These are phyloP conservation scores for Sporothrix curviconia DNA, from an alignment of 2,329 filamentous ascomycete genomes.

Conservation along the genomic window DNA sequence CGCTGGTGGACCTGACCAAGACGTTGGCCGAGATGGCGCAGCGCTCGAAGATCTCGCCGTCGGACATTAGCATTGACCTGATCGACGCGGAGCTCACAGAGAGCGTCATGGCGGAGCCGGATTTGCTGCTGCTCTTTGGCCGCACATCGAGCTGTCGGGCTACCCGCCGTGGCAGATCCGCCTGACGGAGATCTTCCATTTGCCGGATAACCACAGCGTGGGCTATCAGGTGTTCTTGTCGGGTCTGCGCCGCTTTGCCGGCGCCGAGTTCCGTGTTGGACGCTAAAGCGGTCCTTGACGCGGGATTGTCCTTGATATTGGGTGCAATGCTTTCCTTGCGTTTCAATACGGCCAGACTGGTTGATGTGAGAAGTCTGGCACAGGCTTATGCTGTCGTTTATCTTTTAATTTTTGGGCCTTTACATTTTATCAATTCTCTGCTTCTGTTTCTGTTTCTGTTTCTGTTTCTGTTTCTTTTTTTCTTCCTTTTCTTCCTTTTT, in stretches of 20 bases:
- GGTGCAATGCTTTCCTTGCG: too few relatives aligned
- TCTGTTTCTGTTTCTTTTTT: background rate
- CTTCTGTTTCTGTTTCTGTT: background rate
- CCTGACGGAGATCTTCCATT: slow-evolving; percentile 84
- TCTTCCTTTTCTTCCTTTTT: background rate
- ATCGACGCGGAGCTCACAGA: slow-evolving; percentile 81
- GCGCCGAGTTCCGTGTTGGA: slow-evolving; percentile 83
- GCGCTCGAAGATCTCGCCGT: slow-evolving; percentile 69
- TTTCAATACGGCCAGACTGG: too few relatives aligned
- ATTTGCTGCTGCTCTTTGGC: slow-evolving; percentile 80
- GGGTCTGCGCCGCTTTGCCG: slow-evolving; percentile 75
- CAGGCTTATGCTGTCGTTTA: too few relatives aligned
- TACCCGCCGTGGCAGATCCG: slow-evolving; percentile 97
- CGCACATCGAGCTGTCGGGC: slow-evolving; percentile 74
- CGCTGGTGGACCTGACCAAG: slow-evolving; percentile 89
- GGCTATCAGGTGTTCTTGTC: slow-evolving; percentile 91
- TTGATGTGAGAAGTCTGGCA: too few relatives aligned
- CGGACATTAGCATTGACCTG: slow-evolving; percentile 78
- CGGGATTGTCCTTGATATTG: too few relatives aligned
- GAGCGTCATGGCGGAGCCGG: slow-evolving; percentile 79
- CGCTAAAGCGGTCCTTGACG: too few relatives aligned
- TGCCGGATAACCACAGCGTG: slow-evolving; percentile 71
- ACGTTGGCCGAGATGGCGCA: slow-evolving; percentile 95
- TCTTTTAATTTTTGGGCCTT: background rate
- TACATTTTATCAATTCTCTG: background rate